These are phyloP conservation scores for Mycena rebaudengoi DNA, from an alignment of 768 basidiomycete genomes.

Conservation along the genomic window DNA sequence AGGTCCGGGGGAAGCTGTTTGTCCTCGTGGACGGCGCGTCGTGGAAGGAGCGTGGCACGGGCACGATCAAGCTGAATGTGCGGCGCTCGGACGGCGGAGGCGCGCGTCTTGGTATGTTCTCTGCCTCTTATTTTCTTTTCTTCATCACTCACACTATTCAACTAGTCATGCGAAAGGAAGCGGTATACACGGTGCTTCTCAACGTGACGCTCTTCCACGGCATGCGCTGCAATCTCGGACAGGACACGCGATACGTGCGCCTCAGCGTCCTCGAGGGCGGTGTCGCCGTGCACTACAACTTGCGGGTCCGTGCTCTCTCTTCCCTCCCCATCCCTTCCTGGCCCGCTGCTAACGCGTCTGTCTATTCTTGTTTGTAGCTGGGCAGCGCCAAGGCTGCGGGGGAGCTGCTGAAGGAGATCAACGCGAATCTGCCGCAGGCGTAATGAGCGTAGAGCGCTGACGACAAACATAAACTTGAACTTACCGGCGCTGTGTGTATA, in stretches of 20 bases:
- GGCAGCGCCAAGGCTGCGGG: constrained; percentile 75
- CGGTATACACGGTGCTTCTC: constrained; percentile 76
- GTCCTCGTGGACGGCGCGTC: constrained; percentile 62
- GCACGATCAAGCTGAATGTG: constrained; percentile 76
- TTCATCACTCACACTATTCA: constrained; percentile 2
- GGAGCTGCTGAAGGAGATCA: constrained; percentile 69
- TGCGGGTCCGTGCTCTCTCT: constrained; percentile 61
- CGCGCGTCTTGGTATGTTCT: constrained; percentile 66
- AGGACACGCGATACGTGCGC: constrained; percentile 82
- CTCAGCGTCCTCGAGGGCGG: constrained; percentile 77
- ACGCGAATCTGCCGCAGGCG: constrained; percentile 55
- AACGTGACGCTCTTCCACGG: constrained; percentile 82
- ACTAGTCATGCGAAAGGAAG: constrained; percentile 89
- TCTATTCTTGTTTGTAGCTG: constrained; percentile 52
- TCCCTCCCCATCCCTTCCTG: constrained; percentile 9
- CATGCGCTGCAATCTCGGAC: constrained; percentile 76
- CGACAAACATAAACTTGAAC: constrained; percentile 12
- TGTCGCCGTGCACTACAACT: constrained; percentile 73
- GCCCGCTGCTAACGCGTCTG: constrained; percentile 12
- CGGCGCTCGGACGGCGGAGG: constrained; percentile 67
- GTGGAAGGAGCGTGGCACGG: constrained; percentile 85
- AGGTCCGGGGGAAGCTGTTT: constrained; percentile 82
- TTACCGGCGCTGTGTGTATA: constrained; percentile 14
- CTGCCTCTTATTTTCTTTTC: constrained; percentile 1
- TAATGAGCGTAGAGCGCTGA: no score